phyloP scores from a whole-genome alignment of 495 filamentous ascomycete genomes.

The Daldinia caldariorum region DNA sequence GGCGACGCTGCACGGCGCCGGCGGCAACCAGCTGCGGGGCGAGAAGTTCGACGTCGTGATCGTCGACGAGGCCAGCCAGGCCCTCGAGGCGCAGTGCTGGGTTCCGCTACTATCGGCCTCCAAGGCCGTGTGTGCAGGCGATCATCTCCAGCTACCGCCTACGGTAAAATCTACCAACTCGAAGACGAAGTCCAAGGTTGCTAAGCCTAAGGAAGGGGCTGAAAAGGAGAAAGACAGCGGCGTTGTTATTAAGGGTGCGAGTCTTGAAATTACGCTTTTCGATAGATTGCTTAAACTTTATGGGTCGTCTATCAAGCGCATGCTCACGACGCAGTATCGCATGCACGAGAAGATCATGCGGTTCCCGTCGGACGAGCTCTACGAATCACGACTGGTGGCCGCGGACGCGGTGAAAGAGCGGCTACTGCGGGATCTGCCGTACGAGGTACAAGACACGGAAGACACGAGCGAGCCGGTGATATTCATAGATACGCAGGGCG shows the following conservation, averaged over 20 bases:
- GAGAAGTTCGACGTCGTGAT: conserved; percentile 93
- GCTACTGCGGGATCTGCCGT: conserved; percentile 80
- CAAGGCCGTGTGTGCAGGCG: conserved; percentile 91
- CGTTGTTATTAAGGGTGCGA: conserved; percentile 56
- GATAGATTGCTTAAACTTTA: conserved; percentile 86
- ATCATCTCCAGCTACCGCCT: conserved; percentile 93
- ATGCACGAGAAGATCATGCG: conserved; percentile 97
- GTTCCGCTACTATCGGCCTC: conserved; percentile 83
- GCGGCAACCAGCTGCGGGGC: conserved; percentile 80
- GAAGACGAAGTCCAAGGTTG: conserved; percentile 33
- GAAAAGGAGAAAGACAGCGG: conserved; percentile 40
- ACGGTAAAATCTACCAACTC: conserved; percentile 85
- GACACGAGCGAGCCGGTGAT: conserved; percentile 88
- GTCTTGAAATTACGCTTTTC: conserved; percentile 88
- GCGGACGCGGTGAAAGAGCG: conserved; percentile 78
- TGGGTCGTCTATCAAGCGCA: conserved; percentile 84
- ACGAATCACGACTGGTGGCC: conserved; percentile 81
- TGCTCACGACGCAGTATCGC: conserved; percentile 98
- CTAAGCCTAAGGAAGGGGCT: conserved; percentile 38
- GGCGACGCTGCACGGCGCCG: conserved; percentile 91
- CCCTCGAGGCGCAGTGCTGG: conserved; percentile 97
- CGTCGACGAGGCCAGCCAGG: conserved; percentile 95
- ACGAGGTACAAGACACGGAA: conserved; percentile 81
- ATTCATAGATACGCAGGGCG: conserved; percentile 96
- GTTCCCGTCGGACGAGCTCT: conserved; percentile 90